These are phyloP conservation scores for Fusarium pininemorale DNA, from an alignment of 2,329 filamentous ascomycete genomes.

Conservation along the genomic window DNA sequence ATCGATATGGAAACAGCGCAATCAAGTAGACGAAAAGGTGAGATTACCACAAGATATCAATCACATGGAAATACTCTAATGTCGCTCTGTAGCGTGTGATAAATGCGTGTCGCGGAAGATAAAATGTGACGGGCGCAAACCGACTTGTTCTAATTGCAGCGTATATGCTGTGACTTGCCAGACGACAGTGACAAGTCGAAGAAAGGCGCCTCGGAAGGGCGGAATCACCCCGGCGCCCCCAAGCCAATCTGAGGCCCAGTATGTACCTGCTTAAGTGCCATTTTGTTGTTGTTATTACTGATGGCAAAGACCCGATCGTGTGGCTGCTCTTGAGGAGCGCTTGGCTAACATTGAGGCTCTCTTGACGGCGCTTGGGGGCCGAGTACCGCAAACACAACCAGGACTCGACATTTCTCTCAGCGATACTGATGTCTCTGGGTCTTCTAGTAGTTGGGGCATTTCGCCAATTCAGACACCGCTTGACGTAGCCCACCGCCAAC, in stretches of 20 bases:
- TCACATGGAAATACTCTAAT: not conserved
- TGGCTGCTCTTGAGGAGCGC: conserved; percentile 29
- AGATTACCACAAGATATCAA: not conserved
- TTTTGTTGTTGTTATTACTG: not conserved
- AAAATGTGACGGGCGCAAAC: not conserved
- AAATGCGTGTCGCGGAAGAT: too few relatives aligned
- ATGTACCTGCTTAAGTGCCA: not conserved
- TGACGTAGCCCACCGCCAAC: not conserved
- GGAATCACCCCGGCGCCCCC: not conserved
- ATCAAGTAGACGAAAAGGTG: conserved; percentile 35
- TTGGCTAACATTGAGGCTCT: conserved; percentile 31
- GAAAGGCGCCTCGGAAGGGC: conserved; percentile 6
- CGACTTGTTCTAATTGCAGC: conserved; percentile 46
- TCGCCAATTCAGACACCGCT: not conserved
- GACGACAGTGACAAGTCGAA: conserved; percentile 17
- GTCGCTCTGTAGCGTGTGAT: conserved; percentile 25
- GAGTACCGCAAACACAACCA: not conserved
- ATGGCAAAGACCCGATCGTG: conserved; percentile 19
- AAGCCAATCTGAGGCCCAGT: not conserved
- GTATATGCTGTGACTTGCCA: conserved; percentile 48
- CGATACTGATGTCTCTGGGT: not conserved
- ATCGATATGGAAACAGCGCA: conserved; percentile 16
- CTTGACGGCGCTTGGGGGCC: not conserved
- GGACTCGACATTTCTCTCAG: not conserved
- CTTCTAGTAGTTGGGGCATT: not conserved